Percentiles rank a stretch among this genome's conserved stretches.
phyloP scores from a whole-genome alignment of 805 yeast species.

The Ogataea paradorogensis region DNA sequence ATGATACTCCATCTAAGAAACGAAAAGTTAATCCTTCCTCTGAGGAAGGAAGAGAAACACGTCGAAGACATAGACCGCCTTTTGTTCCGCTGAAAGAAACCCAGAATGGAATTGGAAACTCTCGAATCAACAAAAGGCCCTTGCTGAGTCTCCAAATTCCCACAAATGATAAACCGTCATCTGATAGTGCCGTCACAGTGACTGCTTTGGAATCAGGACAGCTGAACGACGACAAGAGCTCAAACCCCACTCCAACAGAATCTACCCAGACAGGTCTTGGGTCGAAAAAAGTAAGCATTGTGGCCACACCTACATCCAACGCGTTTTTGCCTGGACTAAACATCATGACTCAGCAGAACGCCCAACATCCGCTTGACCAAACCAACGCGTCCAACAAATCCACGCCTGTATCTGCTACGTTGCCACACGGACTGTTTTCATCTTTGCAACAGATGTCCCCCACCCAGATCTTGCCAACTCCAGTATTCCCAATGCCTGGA shows the following conservation, averaged over 20 bases:
- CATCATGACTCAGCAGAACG: conserved; percentile 19
- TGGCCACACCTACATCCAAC: conserved; percentile 21
- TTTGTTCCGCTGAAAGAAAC: conserved; percentile 7
- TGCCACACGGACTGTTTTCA: conserved; percentile 29
- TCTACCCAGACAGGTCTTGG: background rate
- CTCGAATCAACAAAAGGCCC: conserved; percentile 43
- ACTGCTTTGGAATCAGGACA: conserved; percentile 39
- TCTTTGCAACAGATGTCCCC: conserved; percentile 33
- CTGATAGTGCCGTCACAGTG: conserved; percentile 43
- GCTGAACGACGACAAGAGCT: conserved; percentile 3
- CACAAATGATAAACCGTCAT: conserved; percentile 22
- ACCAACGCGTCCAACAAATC: conserved; percentile 25
- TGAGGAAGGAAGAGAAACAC: background rate
- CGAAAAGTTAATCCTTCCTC: conserved; percentile 1
- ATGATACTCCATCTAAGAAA: conserved; percentile 7
- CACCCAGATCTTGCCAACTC: conserved; percentile 29
- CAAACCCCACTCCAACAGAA: background rate
- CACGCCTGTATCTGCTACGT: conserved; percentile 30
- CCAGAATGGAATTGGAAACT: background rate
- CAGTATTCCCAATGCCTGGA: conserved; percentile 24
- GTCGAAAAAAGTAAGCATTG: conserved; percentile 8
- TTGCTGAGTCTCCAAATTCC: conserved; percentile 67
- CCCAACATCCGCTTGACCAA: conserved; percentile 16
- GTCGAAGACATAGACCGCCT: conserved; percentile 1
- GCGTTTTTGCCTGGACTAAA: conserved; percentile 19